Base-by-base conservation (phyloP, 2,329 filamentous ascomycete species). In the Aspergillus ustus region DNA sequence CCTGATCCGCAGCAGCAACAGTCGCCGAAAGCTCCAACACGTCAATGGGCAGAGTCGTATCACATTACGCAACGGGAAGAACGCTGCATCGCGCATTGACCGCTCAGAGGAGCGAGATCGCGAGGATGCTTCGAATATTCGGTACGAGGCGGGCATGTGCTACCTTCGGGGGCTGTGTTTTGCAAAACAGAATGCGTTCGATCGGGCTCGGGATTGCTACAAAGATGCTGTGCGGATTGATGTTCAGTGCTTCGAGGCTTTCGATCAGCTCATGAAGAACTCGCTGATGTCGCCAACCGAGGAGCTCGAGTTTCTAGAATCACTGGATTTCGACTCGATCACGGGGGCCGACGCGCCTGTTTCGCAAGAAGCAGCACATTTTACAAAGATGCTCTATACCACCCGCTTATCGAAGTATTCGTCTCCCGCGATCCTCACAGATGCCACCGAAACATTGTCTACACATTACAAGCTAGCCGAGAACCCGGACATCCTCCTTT, bases 191-290 rank as follows among this genome's bases (percentile, higher is more conserved):
- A 99, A 98, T 77, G 91, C 94, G 28, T 98, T 98, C 71, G 95
- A 99, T 75, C 89, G 93, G 37, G 95, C 95, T 56, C 97, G 97
- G 76, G 93, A 98, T 71, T 98, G 95, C 80, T 99, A 98, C 84
- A 98, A 97, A 80, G 92, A 96, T 71, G 95, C 95, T 2, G 93
- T 98, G 50, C 88, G 91, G 64, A 97, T 99, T 72, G 95, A 99
- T 73, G 93, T 98, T 3, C 93, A 97, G 76, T 99, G 95, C 78
- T 98, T 97, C 73, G 95, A 99, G 78, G 95, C 95, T 0, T 98
- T 99, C 73, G 93, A 97, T 70, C 93, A 98, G 80, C 85, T 99
- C 59, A 97, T 98, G 89, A 92, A 93, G 80, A 99, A 99, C 79
- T 91, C 91, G 20, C 84, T 99, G 64, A 91, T 99, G 87, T 87